A percentile compares a stretch with the other conserved stretches of the same genome.
Conservation (phyloP, 371 early-diverging fungal species). For the Smittium culicis region DNA sequence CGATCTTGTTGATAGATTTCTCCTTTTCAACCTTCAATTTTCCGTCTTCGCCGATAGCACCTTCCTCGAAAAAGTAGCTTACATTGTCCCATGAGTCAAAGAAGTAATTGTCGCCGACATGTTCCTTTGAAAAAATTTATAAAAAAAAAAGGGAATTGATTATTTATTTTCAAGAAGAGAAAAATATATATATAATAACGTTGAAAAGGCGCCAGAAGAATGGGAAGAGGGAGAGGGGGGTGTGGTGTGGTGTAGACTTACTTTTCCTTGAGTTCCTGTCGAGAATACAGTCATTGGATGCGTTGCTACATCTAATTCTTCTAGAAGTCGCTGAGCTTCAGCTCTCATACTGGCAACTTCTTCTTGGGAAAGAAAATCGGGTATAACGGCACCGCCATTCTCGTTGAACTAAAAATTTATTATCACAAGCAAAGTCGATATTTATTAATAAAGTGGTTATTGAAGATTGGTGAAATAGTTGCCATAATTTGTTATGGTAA, state of each 20-base stretch:
- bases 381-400: conserved; percentile 51
- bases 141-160: not conserved
- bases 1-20: conserved; percentile 79
- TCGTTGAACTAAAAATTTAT: conserved; percentile 15
- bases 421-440: too few species aligned
- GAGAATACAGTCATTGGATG: conserved; percentile 72
- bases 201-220: too few species aligned
- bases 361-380: conserved; percentile 43
- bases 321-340: conserved; percentile 44
- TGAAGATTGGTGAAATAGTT: too few species aligned
- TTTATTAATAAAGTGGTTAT: too few species aligned
- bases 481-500: too few species aligned
- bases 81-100: conserved; percentile 68
- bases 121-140: conserved; percentile 32
- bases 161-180: not conserved
- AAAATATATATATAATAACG: too few species aligned
- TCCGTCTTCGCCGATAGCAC: conserved; percentile 53
- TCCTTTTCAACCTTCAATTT: conserved; percentile 42
- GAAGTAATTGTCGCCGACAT: conserved; percentile 81
- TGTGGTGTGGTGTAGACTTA: not conserved
- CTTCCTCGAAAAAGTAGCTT: conserved; percentile 78
- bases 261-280: conserved; percentile 35
- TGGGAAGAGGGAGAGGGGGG: too few species aligned
- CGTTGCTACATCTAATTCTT: conserved; percentile 44
- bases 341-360: conserved; percentile 37